Percentiles rank a stretch among this genome's conserved stretches.
phyloP scores from a whole-genome alignment of 495 filamentous ascomycete genomes.

The Penicillium chermesinum region DNA sequence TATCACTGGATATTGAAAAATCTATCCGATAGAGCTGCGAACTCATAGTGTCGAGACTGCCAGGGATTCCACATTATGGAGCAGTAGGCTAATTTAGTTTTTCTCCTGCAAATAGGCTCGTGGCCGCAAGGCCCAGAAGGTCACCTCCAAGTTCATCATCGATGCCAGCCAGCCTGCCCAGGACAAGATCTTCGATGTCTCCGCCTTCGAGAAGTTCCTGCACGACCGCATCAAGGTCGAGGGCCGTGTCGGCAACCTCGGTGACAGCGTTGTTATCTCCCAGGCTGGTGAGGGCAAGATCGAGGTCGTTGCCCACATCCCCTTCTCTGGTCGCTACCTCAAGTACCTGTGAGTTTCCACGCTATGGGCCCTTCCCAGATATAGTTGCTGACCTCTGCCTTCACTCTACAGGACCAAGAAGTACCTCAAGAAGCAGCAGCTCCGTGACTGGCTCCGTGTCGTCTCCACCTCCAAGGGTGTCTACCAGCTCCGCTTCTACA shows the following conservation, averaged over 20 bases:
- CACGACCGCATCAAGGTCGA: slow-evolving; percentile 99
- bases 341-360: slow-evolving; percentile 85
- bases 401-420: slow-evolving; percentile 80
- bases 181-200: slow-evolving; percentile 99
- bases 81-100: slow-evolving; percentile 82
- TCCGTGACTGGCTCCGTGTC: slow-evolving; percentile 98
- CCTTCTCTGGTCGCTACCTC: slow-evolving; percentile 96
- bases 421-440: slow-evolving; percentile 99
- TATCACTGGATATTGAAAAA: slow-evolving; percentile 20
- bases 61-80: slow-evolving; percentile 53
- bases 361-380: background rate
- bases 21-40: slow-evolving; percentile 9
- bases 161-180: slow-evolving; percentile 93
- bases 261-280: slow-evolving; percentile 85
- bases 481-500: slow-evolving; percentile 99
- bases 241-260: slow-evolving; percentile 94
- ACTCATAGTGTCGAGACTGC: slow-evolving; percentile 7
- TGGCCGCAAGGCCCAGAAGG: slow-evolving; percentile 61
- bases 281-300: slow-evolving; percentile 92
- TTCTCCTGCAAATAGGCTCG: slow-evolving; percentile 37
- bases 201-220: slow-evolving; percentile 98
- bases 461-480: slow-evolving; percentile 95
- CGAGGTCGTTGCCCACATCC: slow-evolving; percentile 93
- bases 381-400: slow-evolving; percentile 6
- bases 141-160: slow-evolving; percentile 90